A percentile compares a stretch with the other conserved stretches of the same genome.
Conservation (phyloP, 75 land plant genomes). For the Ceratopteris richardii region DNA sequence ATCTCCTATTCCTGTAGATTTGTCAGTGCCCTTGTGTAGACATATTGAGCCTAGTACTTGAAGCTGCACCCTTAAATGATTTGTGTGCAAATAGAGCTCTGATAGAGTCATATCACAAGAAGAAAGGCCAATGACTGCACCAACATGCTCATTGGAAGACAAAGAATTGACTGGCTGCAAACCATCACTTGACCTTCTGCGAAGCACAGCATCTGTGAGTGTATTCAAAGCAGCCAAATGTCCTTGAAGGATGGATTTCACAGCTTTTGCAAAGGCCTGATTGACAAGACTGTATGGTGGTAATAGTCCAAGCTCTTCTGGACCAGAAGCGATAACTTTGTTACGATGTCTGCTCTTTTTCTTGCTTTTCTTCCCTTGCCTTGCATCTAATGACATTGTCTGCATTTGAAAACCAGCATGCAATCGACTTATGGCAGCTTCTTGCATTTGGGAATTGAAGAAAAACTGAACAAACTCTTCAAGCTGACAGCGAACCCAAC, state of each 20-base stretch:
- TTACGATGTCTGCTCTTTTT: not conserved
- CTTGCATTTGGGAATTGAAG: constrained; percentile 12
- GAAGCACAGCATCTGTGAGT: constrained; percentile 41
- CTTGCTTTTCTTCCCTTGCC: not conserved
- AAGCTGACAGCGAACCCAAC: constrained; percentile 50
- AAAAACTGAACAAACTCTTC: constrained; percentile 63
- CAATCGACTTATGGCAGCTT: not conserved
- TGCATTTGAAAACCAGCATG: constrained; percentile 2
- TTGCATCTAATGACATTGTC: constrained; percentile 4
- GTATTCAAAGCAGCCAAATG: constrained; percentile 64
- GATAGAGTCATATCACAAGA: constrained; percentile 54
- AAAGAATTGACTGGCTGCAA: not conserved
- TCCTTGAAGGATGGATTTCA: constrained; percentile 65
- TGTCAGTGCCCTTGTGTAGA: constrained; percentile 11
- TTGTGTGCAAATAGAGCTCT: constrained; percentile 77
- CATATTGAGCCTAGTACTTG: constrained; percentile 65
- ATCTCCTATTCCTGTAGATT: constrained; percentile 4
- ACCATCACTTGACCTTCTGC: constrained; percentile 30
- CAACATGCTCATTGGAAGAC: constrained; percentile 12
- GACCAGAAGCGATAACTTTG: not conserved
- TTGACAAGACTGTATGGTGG: constrained; percentile 64
- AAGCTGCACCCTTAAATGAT: constrained; percentile 52
- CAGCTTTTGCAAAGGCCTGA: constrained; percentile 87
- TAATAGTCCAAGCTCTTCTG: constrained; percentile 1
- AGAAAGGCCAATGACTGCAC: constrained; percentile 40